Conservation (phyloP, 2,329 filamentous ascomycete species). For the Diaporthe sp. region DNA sequence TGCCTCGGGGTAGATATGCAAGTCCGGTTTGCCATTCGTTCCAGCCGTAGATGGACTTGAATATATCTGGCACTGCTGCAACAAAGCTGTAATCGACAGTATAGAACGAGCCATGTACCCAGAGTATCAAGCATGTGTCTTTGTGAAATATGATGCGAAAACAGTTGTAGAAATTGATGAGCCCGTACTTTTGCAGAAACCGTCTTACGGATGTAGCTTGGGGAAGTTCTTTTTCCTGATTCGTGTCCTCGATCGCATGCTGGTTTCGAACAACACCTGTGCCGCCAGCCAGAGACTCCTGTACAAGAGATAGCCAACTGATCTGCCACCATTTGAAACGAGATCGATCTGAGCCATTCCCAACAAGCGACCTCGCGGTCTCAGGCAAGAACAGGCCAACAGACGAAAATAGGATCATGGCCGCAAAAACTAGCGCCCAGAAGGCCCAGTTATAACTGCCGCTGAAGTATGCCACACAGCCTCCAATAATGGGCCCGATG, state of each 20-base stretch:
- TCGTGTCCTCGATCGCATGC: constrained; percentile 48
- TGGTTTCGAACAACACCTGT: constrained; percentile 67
- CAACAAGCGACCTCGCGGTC: constrained; percentile 66
- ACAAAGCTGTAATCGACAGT: constrained; percentile 66
- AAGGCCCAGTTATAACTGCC: constrained; percentile 72
- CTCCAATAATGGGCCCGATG: constrained; percentile 40
- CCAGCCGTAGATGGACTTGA: constrained; percentile 61
- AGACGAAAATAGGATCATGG: constrained; percentile 56
- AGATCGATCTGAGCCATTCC: constrained; percentile 69
- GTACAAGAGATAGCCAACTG: constrained; percentile 61
- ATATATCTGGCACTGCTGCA: constrained; percentile 63
- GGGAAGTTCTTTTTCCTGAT: not conserved
- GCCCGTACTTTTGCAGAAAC: not conserved
- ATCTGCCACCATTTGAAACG: constrained; percentile 59
- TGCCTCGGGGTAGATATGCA: constrained; percentile 7
- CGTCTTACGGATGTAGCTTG: not conserved
- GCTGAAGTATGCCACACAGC: constrained; percentile 47
- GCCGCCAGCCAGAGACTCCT: constrained; percentile 53
- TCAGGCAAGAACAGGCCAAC: constrained; percentile 68
- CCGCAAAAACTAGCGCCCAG: constrained; percentile 71
- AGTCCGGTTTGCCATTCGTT: constrained; percentile 50
- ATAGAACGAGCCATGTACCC: constrained; percentile 55
- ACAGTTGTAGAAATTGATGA: constrained; percentile 7
- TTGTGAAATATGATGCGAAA: constrained; percentile 1
- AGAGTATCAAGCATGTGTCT: constrained; percentile 45